Percentiles rank a stretch among this genome's conserved stretches.
These are phyloP conservation scores for Fraxinus americana DNA, from an alignment of 257 asterid genomes.

Conservation along the genomic window DNA sequence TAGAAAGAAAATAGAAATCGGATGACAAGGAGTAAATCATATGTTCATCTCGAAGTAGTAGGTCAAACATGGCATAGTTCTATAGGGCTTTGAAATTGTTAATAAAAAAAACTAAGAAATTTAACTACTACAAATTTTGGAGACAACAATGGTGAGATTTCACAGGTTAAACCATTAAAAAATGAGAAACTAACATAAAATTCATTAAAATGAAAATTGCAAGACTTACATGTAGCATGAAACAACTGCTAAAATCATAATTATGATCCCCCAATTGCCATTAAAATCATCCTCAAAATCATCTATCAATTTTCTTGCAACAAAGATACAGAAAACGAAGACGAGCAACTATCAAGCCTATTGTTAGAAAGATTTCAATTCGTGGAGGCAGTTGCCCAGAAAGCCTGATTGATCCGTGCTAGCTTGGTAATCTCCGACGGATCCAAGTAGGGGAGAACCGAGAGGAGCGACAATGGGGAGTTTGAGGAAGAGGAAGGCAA, in stretches of 20 bases:
- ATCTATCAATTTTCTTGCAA: conserved; percentile 67
- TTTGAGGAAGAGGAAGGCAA: too few relatives aligned
- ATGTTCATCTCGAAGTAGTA: conserved; percentile 8
- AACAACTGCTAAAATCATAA: conserved; percentile 45
- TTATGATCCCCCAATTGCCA: conserved; percentile 63
- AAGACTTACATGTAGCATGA: too few relatives aligned
- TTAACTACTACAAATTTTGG: conserved; percentile 6
- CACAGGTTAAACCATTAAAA: too few relatives aligned
- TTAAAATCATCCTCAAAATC: conserved; percentile 37
- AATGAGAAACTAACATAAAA: too few relatives aligned
- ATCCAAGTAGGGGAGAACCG: conserved; percentile 54
- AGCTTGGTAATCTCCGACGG: conserved; percentile 78
- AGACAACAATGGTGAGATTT: background rate
- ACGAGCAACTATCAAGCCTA: conserved; percentile 69
- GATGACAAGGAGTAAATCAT: background rate
- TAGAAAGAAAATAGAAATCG: background rate
- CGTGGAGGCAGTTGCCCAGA: conserved; percentile 72
- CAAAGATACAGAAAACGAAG: conserved; percentile 61
- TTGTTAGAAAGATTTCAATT: conserved; percentile 63
- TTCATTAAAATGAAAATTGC: too few relatives aligned
- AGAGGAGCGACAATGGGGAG: too few relatives aligned
- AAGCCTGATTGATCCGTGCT: conserved; percentile 63
- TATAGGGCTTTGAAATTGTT: conserved; percentile 1
- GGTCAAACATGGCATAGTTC: conserved; percentile 10
- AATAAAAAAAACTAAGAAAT: background rate